Conservation (phyloP, 768 basidiomycete genomes). For the Candolleomyces aberdarensis region DNA sequence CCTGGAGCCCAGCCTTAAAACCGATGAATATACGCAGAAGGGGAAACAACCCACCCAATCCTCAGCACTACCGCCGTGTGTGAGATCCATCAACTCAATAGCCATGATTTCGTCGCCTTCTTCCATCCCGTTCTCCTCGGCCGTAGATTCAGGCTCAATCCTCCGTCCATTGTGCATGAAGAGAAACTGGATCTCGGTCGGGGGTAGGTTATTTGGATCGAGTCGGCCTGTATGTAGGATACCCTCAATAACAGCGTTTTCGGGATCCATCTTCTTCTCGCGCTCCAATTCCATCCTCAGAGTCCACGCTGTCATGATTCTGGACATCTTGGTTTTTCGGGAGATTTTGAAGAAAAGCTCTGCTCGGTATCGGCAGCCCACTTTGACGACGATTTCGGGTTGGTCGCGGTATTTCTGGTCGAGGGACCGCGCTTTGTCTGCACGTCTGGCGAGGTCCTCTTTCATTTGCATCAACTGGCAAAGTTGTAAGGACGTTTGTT, state of each 20-base stretch:
- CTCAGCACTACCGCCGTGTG: conserved; percentile 57
- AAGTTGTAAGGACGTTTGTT: neutral
- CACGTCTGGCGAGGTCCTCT: conserved; percentile 75
- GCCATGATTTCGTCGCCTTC: conserved; percentile 87
- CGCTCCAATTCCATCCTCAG: conserved; percentile 74
- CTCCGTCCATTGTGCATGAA: conserved; percentile 82
- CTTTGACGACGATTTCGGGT: conserved; percentile 89
- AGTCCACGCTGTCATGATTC: conserved; percentile 85
- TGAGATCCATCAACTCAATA: conserved; percentile 88
- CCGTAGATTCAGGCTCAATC: conserved; percentile 78
- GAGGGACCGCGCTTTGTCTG: conserved; percentile 74
- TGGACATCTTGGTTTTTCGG: conserved; percentile 81
- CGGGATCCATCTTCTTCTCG: conserved; percentile 41
- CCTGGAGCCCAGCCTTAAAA: conserved; percentile 33
- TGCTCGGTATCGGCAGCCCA: conserved; percentile 84
- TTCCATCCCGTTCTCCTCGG: conserved; percentile 85
- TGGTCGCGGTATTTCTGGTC: conserved; percentile 81
- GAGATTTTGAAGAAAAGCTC: conserved; percentile 93
- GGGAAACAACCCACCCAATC: conserved; percentile 48
- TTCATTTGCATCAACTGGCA: conserved; percentile 75
- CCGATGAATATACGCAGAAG: neutral
- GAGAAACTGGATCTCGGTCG: conserved; percentile 68
- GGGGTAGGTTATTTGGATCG: conserved; percentile 40
- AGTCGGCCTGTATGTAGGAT: conserved; percentile 23
- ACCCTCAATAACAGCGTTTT: conserved; percentile 24